Evolutionary conservation across 2,329 filamentous ascomycete genomes (phyloP), one percentile per base, ranked within the genome.

Genomic region (Pseudocercospora pini-densiflorae): DNA sequence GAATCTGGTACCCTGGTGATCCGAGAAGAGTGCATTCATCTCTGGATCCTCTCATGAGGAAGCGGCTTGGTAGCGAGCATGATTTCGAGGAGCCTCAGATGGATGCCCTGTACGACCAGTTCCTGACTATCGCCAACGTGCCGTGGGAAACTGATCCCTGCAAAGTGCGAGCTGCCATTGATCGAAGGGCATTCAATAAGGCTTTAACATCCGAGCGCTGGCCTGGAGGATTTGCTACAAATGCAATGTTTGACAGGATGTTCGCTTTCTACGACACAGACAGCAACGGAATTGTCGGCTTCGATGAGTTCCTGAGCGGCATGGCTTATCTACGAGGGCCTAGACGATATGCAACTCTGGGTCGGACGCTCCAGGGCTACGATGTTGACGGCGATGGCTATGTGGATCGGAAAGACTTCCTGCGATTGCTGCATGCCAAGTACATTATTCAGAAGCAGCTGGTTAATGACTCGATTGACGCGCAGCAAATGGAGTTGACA

Each of bases 251-350:
- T 76, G 94, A 99, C 77, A 91, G 95, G 71, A 95, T 97, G 87
- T 99, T 98, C 80, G 88, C 92, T 59, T 97, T 97, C 78, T 99
- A 97, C 78, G 95, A 99, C 79, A 92, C 90, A 33, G 94, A 98
- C 77, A 86, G 88, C 49, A 93, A 99, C 76, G 92, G 91, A 23
- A 83, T 97, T 7, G 97, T 99, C 73, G 92, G 92, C 7, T 98
- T 99, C 72, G 87, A 92, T 58, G 95, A 99, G 77, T 99, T 97
- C 75, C 81, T 98, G 24, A 88, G 90, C 64, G 95, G 93, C 0
- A 83, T 97, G 57, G 90, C 93, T 4, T 86, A 86, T 59, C 80
- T 90, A 65, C 85, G 87, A 66, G 83, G 85, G 27, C 85, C 85
- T 62, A 81, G 81, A 62, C 84, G 85, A 24, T 81, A 90, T 72